Evolutionary conservation across 495 filamentous ascomycete species (phyloP).

Genomic region (Sphaerosporella brunnea): DNA sequence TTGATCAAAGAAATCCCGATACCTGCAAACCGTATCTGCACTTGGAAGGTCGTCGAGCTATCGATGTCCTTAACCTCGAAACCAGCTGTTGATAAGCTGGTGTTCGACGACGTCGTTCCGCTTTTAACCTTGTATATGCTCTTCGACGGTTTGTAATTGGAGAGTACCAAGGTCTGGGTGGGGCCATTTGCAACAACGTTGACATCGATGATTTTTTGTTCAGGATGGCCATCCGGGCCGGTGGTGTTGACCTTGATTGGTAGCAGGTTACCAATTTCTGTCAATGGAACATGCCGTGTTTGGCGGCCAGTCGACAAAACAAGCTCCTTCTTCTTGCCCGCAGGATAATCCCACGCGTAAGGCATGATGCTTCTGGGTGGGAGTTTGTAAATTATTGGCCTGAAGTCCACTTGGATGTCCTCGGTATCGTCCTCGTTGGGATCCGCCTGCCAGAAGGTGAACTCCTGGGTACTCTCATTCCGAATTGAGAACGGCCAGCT

Average conservation of each 20-base stretch:
- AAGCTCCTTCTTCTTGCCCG: conserved; percentile 86
- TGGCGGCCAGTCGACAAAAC: conserved; percentile 55
- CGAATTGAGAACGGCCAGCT: conserved; percentile 98
- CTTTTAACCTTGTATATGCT: conserved; percentile 86
- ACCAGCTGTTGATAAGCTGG: conserved; percentile 35
- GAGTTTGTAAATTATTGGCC: conserved; percentile 79
- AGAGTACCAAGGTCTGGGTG: conserved; percentile 79
- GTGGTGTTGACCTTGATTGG: conserved; percentile 26
- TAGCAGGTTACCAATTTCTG: conserved; percentile 77
- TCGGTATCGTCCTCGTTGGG: conserved; percentile 53
- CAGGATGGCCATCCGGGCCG: conserved; percentile 22
- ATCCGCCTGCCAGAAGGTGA: conserved; percentile 78
- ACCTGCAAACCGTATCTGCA: conserved; percentile 70
- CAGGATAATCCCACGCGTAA: conserved; percentile 97
- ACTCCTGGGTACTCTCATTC: conserved; percentile 91
- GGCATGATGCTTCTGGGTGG: conserved; percentile 96
- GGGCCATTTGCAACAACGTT: conserved; percentile 89
- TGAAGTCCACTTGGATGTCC: conserved; percentile 65
- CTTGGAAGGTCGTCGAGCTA: conserved; percentile 71
- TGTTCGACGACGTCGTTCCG: conserved; percentile 28
- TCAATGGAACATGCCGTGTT: conserved; percentile 77
- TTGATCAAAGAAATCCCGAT: conserved; percentile 91
- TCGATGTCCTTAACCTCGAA: conserved; percentile 90
- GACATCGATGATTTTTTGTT: conserved; percentile 78
- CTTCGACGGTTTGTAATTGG: conserved; percentile 86